Evolutionary conservation across 2,329 filamentous ascomycete genomes (phyloP).

Genomic region (Fusarium citri): DNA sequence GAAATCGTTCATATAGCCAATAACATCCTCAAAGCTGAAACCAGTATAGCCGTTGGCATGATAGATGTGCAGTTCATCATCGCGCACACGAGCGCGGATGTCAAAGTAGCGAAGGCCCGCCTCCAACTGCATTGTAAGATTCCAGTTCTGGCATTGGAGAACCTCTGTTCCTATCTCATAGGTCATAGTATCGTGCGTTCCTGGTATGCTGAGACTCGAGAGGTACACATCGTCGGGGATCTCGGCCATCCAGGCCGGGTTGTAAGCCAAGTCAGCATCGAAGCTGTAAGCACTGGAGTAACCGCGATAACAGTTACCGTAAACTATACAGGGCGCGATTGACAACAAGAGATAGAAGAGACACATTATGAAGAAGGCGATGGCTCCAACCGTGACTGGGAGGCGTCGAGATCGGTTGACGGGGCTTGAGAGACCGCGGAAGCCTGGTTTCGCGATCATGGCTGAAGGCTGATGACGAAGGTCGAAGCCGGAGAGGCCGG

Average conservation of each 20-base stretch:
- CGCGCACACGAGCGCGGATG: constrained; percentile 58
- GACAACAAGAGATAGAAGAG: constrained; percentile 45
- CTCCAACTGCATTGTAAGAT: constrained; percentile 57
- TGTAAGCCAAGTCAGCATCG: constrained; percentile 51
- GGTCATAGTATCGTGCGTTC: constrained; percentile 66
- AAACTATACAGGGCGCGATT: constrained; percentile 46
- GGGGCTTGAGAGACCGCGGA: constrained; percentile 31
- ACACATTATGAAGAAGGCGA: constrained; percentile 43
- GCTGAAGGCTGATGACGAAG: constrained; percentile 12
- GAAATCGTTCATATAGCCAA: constrained; percentile 59
- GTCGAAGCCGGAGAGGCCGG: constrained; percentile 34
- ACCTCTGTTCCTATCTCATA: constrained; percentile 52
- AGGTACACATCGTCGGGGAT: constrained; percentile 57
- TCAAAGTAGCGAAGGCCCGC: constrained; percentile 64
- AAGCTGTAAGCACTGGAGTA: constrained; percentile 55
- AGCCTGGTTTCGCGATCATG: constrained; percentile 38
- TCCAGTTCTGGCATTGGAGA: constrained; percentile 62
- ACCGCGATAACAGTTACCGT: constrained; percentile 47
- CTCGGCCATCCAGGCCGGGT: constrained; percentile 57
- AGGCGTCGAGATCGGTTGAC: constrained; percentile 33
- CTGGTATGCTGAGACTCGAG: constrained; percentile 61
- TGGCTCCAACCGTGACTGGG: constrained; percentile 33
- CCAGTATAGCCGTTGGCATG: constrained; percentile 60
- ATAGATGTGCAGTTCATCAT: constrained; percentile 60
- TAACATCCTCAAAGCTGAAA: constrained; percentile 57